Conservation (phyloP, 2,329 filamentous ascomycete genomes). For the Myotisia sp. region DNA sequence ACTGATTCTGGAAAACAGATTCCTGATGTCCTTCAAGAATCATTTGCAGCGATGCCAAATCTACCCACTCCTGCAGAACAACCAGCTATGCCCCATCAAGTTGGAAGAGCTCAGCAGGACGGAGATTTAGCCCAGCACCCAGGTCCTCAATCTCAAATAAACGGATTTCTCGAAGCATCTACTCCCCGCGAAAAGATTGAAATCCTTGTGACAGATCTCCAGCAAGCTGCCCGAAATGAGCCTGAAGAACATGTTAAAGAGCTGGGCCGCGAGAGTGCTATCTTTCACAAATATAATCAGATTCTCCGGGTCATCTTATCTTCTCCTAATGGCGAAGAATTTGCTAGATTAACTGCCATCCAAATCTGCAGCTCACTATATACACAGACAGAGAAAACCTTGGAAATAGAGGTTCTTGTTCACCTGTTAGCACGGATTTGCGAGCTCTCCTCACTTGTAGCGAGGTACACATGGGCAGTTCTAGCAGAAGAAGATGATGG, state of each 20-base stretch:
- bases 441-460: conserved; percentile 43
- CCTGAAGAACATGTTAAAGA: conserved; percentile 45
- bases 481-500: conserved; percentile 42
- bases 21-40: conserved; percentile 48
- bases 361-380: conserved; percentile 45
- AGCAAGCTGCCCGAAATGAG: conserved; percentile 41
- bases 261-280: conserved; percentile 39
- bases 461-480: conserved; percentile 37
- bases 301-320: conserved; percentile 40
- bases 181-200: conserved; percentile 41
- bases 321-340: conserved; percentile 42
- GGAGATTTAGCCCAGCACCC: conserved; percentile 25
- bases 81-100: conserved; percentile 46
- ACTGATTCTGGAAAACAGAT: conserved; percentile 47
- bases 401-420: conserved; percentile 51
- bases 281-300: conserved; percentile 46
- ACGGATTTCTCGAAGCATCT: conserved; percentile 46
- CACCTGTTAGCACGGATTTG: conserved; percentile 49
- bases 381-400: conserved; percentile 37
- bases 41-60: conserved; percentile 45
- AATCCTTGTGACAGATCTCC: conserved; percentile 42
- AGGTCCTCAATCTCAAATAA: conserved; percentile 37
- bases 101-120: conserved; percentile 38
- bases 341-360: conserved; percentile 42
- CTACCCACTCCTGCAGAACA: conserved; percentile 49